These are phyloP conservation scores for Penicillium canariense DNA, from an alignment of 495 filamentous ascomycete species.

Conservation along the genomic window DNA sequence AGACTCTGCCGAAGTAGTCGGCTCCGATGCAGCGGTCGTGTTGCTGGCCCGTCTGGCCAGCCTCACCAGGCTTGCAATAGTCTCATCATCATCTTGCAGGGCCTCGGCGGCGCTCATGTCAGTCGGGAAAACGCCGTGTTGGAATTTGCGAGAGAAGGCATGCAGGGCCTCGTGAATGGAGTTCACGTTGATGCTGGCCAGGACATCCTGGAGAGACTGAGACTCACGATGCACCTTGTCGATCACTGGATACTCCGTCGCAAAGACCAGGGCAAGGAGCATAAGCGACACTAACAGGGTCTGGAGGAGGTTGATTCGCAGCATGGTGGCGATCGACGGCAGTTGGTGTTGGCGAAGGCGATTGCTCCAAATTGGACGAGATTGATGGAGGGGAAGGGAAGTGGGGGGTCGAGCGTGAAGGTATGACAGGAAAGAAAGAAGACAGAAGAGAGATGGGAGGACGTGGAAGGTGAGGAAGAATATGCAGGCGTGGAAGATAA, in stretches of 20 bases:
- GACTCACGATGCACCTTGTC: constrained; percentile 26
- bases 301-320: constrained; percentile 26
- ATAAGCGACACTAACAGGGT: constrained; percentile 20
- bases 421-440: no score
- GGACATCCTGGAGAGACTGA: constrained; percentile 39
- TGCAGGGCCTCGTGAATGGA: constrained; percentile 51
- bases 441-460: no score
- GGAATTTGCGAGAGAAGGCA: constrained; percentile 46
- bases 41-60: constrained; percentile 43
- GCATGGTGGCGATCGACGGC: constrained; percentile 20
- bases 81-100: constrained; percentile 45
- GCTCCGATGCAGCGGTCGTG: constrained; percentile 24
- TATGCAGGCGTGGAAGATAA: no score
- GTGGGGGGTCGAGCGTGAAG: no score
- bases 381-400: no score
- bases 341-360: constrained; percentile 9
- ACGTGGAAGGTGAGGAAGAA: no score
- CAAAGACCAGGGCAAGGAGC: constrained; percentile 18
- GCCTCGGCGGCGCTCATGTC: constrained; percentile 48
- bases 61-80: constrained; percentile 42
- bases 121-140: constrained; percentile 50
- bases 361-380: background rate
- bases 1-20: constrained; percentile 11
- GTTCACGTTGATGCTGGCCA: constrained; percentile 38
- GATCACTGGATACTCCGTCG: constrained; percentile 18